Conservation (phyloP, 139 green algal genomes). For the Micractinium conductrix region DNA sequence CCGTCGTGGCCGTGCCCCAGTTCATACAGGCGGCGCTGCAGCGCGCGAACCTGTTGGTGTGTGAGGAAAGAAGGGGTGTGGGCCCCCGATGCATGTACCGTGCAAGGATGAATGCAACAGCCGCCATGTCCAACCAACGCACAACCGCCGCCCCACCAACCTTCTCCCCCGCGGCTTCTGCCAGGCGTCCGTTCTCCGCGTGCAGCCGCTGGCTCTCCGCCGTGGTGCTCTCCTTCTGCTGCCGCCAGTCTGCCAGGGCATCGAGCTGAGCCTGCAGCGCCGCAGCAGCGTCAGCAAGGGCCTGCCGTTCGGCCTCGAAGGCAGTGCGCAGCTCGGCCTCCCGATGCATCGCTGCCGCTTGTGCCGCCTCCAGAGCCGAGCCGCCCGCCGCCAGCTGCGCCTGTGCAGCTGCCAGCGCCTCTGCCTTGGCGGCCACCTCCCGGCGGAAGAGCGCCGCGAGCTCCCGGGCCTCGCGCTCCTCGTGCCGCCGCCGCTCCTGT, state of each 20-base stretch:
- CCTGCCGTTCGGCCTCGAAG: not conserved
- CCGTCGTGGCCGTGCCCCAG: slow-evolving; percentile 63
- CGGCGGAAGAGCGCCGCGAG: slow-evolving; percentile 66
- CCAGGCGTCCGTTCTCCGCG: not conserved
- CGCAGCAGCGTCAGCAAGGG: not conserved
- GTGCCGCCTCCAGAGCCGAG: not conserved
- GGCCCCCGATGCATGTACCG: too few species aligned
- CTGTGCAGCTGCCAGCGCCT: slow-evolving; percentile 64
- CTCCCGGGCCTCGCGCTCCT: slow-evolving; percentile 74
- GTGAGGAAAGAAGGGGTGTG: not conserved
- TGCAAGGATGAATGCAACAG: too few species aligned
- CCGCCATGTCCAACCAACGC: too few species aligned
- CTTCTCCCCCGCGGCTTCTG: slow-evolving; percentile 5
- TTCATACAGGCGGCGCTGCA: slow-evolving; percentile 69
- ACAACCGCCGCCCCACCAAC: not conserved
- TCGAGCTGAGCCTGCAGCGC: slow-evolving; percentile 15
- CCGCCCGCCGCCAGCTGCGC: slow-evolving; percentile 32
- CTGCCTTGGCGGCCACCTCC: slow-evolving; percentile 71
- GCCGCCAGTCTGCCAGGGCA: not conserved
- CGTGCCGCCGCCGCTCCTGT: slow-evolving; percentile 63
- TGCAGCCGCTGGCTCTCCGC: not conserved
- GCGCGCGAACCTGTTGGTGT: slow-evolving; percentile 54
- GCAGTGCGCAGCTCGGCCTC: slow-evolving; percentile 39
- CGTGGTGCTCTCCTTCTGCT: not conserved
- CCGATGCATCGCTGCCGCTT: not conserved